phyloP scores from a whole-genome alignment of 208 protist genomes.

The Leishmania mexicana region DNA sequence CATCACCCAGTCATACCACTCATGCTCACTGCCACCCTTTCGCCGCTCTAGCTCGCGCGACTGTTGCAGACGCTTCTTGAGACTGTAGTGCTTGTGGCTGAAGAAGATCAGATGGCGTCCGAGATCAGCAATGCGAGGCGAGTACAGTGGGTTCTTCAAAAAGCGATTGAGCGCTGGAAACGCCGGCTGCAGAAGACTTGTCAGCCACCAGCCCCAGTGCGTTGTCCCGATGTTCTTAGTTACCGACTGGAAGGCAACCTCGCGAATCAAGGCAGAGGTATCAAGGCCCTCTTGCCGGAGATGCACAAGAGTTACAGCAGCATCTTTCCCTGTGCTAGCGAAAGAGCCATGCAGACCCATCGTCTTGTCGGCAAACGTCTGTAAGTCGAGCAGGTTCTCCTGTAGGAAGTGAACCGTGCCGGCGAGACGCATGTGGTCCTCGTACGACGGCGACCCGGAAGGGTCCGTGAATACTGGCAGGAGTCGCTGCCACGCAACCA shows the following conservation, averaged over 20 bases:
- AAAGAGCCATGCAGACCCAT: conserved; percentile 72
- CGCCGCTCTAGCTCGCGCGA: conserved; percentile 84
- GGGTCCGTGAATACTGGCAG: conserved; percentile 57
- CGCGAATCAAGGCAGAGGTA: conserved; percentile 72
- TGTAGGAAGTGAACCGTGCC: conserved; percentile 82
- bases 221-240: conserved; percentile 85
- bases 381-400: conserved; percentile 61
- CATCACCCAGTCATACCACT: conserved; percentile 92
- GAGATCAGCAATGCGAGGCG: conserved; percentile 84
- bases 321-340: conserved; percentile 45
- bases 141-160: conserved; percentile 89
- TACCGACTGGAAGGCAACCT: conserved; percentile 83
- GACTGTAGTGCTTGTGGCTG: conserved; percentile 85
- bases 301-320: conserved; percentile 56
- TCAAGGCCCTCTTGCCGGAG: conserved; percentile 79
- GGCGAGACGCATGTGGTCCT: conserved; percentile 80
- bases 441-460: conserved; percentile 47
- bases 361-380: conserved; percentile 55
- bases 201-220: conserved; percentile 92
- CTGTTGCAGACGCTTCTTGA: conserved; percentile 71
- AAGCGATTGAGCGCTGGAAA: conserved; percentile 69
- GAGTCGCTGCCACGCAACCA: conserved; percentile 68
- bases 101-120: conserved; percentile 90
- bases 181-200: conserved; percentile 65
- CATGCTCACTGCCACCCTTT: conserved; percentile 81